Conservation (phyloP, 371 early-diverging fungal species). For the Capillidium rhysosporum region DNA sequence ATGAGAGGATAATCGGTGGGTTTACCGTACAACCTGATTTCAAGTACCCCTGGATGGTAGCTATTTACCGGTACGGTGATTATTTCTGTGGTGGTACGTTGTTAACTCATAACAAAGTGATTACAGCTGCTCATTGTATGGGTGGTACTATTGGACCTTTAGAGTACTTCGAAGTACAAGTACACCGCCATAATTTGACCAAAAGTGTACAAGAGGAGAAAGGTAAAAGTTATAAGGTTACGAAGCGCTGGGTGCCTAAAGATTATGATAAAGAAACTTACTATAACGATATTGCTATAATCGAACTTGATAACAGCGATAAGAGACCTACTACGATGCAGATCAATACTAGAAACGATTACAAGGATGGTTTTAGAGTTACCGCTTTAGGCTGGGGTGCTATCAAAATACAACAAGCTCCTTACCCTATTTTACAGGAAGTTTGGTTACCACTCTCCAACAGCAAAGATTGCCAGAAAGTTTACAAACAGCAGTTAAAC, state of each 20-base stretch:
- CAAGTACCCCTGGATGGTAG: conserved; percentile 4
- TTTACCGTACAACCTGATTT: conserved; percentile 1
- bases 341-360: background rate
- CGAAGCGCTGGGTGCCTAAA: background rate
- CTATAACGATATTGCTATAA: background rate
- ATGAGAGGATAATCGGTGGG: conserved; percentile 4
- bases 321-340: background rate
- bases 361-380: conserved; percentile 10
- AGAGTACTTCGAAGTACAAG: background rate
- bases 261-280: background rate
- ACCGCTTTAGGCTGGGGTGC: conserved; percentile 23
- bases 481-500: conserved; percentile 12
- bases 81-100: conserved; percentile 20
- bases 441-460: conserved; percentile 10
- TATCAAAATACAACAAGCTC: conserved; percentile 7
- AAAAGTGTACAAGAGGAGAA: background rate
- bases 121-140: conserved; percentile 27
- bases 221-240: background rate
- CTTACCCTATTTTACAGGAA: conserved; percentile 12
- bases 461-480: conserved; percentile 11
- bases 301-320: background rate
- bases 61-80: background rate
- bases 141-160: background rate
- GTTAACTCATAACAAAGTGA: conserved; percentile 13
- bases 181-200: background rate